These are phyloP conservation scores for Noccaea caerulescens DNA, from an alignment of 345 rosid species.

Conservation along the genomic window DNA sequence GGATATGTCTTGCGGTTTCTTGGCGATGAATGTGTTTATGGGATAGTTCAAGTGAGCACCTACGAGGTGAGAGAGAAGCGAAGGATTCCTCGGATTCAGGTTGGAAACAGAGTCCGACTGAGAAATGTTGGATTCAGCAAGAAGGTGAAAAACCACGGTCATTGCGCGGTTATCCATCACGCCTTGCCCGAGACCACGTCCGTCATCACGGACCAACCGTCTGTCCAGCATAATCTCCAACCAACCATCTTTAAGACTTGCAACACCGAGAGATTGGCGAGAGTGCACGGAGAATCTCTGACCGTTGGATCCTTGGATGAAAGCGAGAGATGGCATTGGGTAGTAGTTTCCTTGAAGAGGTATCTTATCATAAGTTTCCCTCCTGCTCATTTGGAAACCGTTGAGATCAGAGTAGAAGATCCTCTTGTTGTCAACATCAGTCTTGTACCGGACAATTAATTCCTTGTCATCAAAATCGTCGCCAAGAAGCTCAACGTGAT, in stretches of 20 bases:
- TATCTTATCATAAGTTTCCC: slow-evolving; percentile 93
- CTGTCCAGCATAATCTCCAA: slow-evolving; percentile 96
- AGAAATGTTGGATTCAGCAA: slow-evolving; percentile 70
- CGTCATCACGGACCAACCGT: slow-evolving; percentile 79
- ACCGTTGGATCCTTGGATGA: slow-evolving; percentile 86
- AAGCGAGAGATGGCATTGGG: slow-evolving; percentile 96
- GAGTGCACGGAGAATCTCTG: slow-evolving; percentile 85
- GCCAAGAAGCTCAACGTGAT: slow-evolving; percentile 89
- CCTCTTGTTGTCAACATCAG: slow-evolving; percentile 66
- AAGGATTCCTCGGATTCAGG: slow-evolving; percentile 66
- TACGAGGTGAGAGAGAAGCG: slow-evolving; percentile 76
- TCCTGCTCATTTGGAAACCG: slow-evolving; percentile 98
- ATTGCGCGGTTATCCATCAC: slow-evolving; percentile 85
- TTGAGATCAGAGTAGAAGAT: slow-evolving; percentile 87
- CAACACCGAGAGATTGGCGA: slow-evolving; percentile 86
- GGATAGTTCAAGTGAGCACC: slow-evolving; percentile 90
- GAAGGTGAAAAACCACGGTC: slow-evolving; percentile 76
- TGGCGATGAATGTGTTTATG: slow-evolving; percentile 72
- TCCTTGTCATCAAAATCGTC: slow-evolving; percentile 73
- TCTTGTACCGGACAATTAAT: slow-evolving; percentile 81
- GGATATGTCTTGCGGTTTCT: slow-evolving; percentile 71
- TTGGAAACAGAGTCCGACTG: slow-evolving; percentile 51
- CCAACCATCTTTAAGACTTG: slow-evolving; percentile 85
- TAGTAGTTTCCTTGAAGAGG: slow-evolving; percentile 98
- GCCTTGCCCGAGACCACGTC: slow-evolving; percentile 99